phyloP scores from a whole-genome alignment of 2,329 filamentous ascomycete genomes.

The Furcasterigmium furcatum region DNA sequence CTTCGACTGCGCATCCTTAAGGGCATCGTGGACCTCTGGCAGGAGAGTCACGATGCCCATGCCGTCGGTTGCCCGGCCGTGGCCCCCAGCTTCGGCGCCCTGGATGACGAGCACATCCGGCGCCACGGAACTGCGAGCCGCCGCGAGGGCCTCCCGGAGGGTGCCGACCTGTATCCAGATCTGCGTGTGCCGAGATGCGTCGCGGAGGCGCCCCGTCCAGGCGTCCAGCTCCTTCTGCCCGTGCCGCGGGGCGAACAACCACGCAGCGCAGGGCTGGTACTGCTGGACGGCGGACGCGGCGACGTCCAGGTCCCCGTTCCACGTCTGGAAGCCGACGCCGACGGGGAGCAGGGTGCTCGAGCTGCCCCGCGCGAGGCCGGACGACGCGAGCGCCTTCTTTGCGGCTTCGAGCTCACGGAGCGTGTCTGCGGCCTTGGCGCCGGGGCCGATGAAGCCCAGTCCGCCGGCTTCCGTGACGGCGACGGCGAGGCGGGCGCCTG shows the following conservation, averaged over 20 bases:
- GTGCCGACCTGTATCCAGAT: constrained; percentile 53
- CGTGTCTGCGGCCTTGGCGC: constrained; percentile 25
- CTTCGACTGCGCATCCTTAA: constrained; percentile 18
- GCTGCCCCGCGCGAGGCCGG: not conserved
- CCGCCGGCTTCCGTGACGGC: constrained; percentile 70
- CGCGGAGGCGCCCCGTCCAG: constrained; percentile 42
- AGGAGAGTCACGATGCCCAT: constrained; percentile 42
- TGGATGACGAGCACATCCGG: constrained; percentile 52
- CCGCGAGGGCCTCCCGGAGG: constrained; percentile 41
- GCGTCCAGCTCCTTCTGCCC: constrained; percentile 31
- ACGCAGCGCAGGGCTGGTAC: constrained; percentile 33
- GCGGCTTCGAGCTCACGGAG: constrained; percentile 24
- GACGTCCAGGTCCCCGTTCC: constrained; percentile 34
- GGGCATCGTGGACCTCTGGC: constrained; percentile 43
- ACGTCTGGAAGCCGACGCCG: constrained; percentile 44
- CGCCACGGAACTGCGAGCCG: constrained; percentile 23
- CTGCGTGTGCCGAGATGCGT: constrained; percentile 33
- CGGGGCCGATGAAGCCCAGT: constrained; percentile 47
- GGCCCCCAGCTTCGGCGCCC: constrained; percentile 51
- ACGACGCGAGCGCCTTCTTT: constrained; percentile 10
- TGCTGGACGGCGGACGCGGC: constrained; percentile 23
- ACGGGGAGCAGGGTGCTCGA: constrained; percentile 28
- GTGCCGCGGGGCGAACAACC: constrained; percentile 41
- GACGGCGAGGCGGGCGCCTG: constrained; percentile 50
- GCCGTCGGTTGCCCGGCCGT: constrained; percentile 41